Evolutionary conservation across 2,329 filamentous ascomycete genomes (phyloP).

Genomic region (Diaporthe ilicicola): DNA sequence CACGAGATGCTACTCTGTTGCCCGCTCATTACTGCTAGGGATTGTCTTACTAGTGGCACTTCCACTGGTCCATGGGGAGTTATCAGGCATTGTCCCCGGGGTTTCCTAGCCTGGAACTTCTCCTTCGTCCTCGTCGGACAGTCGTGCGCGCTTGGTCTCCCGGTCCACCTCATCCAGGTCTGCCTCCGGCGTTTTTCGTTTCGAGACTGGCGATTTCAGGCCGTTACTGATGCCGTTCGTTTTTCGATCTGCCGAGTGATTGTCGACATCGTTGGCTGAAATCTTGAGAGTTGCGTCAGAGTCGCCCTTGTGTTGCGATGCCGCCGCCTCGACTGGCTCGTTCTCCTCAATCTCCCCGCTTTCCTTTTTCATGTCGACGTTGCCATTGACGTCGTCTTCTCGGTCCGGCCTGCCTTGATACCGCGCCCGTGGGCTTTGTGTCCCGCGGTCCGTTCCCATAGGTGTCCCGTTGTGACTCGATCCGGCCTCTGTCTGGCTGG

Average conservation of each 20-base stretch:
- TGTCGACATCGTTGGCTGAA: slow-evolving; percentile 43
- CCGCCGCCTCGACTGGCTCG: slow-evolving; percentile 25
- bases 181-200: slow-evolving; percentile 41
- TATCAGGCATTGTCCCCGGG: neutral
- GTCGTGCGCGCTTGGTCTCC: slow-evolving; percentile 38
- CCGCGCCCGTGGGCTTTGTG: slow-evolving; percentile 55
- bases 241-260: slow-evolving; percentile 35
- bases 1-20: neutral
- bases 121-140: slow-evolving; percentile 40
- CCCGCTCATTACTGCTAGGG: neutral
- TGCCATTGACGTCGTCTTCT: slow-evolving; percentile 46
- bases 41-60: neutral
- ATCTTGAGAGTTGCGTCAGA: slow-evolving; percentile 44
- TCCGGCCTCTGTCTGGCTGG: slow-evolving; percentile 53
- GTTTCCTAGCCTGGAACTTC: slow-evolving; percentile 30
- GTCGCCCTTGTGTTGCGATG: slow-evolving; percentile 37
- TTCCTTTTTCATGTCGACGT: slow-evolving; percentile 35
- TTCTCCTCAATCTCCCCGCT: slow-evolving; percentile 25
- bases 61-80: neutral
- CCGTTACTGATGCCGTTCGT: slow-evolving; percentile 35
- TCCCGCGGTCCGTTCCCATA: slow-evolving; percentile 55
- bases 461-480: slow-evolving; percentile 61
- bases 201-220: slow-evolving; percentile 40
- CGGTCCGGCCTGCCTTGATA: slow-evolving; percentile 46
- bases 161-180: slow-evolving; percentile 36